A percentile compares a stretch with the other conserved stretches of the same genome.
Conservation (phyloP, 2,329 filamentous ascomycete species). For the Aspergillus sp. region DNA sequence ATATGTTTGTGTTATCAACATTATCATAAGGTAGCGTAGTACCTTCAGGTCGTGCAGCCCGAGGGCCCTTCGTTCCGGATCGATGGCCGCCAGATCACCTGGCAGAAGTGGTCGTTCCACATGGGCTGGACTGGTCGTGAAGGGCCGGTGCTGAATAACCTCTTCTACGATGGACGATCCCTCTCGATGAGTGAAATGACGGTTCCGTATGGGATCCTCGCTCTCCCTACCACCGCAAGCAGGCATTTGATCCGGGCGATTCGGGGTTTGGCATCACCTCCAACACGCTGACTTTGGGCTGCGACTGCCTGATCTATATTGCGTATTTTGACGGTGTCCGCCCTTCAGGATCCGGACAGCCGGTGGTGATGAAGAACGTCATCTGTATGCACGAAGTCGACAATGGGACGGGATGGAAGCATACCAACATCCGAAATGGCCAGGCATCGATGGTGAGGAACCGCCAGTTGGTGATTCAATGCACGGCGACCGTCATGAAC, state of each 20-base stretch:
- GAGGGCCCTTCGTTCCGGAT: conserved; percentile 62
- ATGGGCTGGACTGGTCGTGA: conserved; percentile 66
- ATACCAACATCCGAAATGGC: conserved; percentile 63
- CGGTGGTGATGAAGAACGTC: conserved; percentile 53
- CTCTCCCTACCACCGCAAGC: conserved; percentile 60
- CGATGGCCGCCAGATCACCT: conserved; percentile 46
- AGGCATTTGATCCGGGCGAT: conserved; percentile 66
- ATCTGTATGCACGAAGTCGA: conserved; percentile 68
- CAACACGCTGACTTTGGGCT: conserved; percentile 63
- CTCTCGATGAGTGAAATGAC: conserved; percentile 64
- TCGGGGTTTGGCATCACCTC: conserved; percentile 58
- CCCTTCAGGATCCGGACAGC: conserved; percentile 50
- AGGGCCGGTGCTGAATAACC: conserved; percentile 62
- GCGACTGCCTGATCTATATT: conserved; percentile 63
- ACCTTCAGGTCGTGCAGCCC: conserved; percentile 64
- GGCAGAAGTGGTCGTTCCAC: conserved; percentile 65
- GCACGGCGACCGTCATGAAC: conserved; percentile 64
- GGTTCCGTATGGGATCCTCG: conserved; percentile 47
- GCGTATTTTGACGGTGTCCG: conserved; percentile 53
- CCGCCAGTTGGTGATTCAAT: conserved; percentile 62
- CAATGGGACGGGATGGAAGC: conserved; percentile 65
- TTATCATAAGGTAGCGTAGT: no score
- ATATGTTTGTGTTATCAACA: no score
- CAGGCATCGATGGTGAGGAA: conserved; percentile 58
- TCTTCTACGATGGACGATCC: conserved; percentile 59